Conservation (phyloP, 2,329 filamentous ascomycete species). For the Xylaria arbuscula region DNA sequence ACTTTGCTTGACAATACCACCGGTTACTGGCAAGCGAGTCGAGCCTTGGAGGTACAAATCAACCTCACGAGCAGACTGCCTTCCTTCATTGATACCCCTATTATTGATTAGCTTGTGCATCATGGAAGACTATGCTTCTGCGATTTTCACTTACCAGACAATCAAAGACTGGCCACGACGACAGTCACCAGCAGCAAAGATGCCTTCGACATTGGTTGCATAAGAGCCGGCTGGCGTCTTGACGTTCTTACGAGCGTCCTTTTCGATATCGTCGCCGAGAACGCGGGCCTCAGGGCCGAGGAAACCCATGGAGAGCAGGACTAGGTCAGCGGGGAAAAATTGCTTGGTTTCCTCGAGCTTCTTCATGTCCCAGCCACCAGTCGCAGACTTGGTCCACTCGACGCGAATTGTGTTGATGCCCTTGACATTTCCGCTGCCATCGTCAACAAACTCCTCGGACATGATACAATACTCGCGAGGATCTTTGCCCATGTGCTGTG, state of each 20-base stretch:
- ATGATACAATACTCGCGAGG: conserved; percentile 98
- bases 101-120: conserved; percentile 50
- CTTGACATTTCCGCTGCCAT: conserved; percentile 87
- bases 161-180: conserved; percentile 94
- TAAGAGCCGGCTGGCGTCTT: conserved; percentile 93
- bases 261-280: conserved; percentile 87
- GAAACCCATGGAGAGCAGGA: conserved; percentile 97
- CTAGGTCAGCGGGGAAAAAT: conserved; percentile 95
- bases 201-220: conserved; percentile 84
- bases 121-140: background rate
- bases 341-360: conserved; percentile 92
- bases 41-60: conserved; percentile 85
- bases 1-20: conserved; percentile 90
- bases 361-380: conserved; percentile 98
- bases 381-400: conserved; percentile 91
- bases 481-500: conserved; percentile 95
- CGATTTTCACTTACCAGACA: conserved; percentile 77
- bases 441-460: conserved; percentile 95
- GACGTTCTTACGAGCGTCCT: conserved; percentile 93
- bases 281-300: conserved; percentile 90
- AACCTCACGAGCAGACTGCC: conserved; percentile 90
- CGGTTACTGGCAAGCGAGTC: conserved; percentile 86
- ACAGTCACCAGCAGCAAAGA: conserved; percentile 96
- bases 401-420: conserved; percentile 96
- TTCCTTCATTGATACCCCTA: conserved; percentile 96